These are phyloP conservation scores for Solanum okadae DNA, from an alignment of 257 asterid genomes.

Conservation along the genomic window DNA sequence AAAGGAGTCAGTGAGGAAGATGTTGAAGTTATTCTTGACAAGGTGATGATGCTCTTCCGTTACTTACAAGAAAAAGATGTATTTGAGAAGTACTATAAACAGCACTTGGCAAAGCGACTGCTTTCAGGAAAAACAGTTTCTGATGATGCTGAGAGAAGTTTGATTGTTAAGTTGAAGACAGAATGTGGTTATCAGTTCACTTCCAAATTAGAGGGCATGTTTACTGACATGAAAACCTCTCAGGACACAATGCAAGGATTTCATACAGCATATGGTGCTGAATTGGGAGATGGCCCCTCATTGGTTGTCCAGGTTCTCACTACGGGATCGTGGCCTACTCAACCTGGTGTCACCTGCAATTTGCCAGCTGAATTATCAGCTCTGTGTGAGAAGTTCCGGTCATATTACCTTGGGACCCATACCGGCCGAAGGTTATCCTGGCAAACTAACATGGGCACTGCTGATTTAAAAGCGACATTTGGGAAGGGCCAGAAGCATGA, in stretches of 20 bases:
- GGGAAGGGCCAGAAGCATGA: conserved; percentile 85
- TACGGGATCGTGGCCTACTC: conserved; percentile 90
- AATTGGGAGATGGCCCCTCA: conserved; percentile 56
- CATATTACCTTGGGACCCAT: conserved; percentile 80
- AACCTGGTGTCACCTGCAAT: conserved; percentile 56
- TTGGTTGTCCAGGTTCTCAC: conserved; percentile 79
- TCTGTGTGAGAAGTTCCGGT: conserved; percentile 66
- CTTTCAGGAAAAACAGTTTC: conserved; percentile 74
- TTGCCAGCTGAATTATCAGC: conserved; percentile 60
- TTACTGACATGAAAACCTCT: conserved; percentile 89
- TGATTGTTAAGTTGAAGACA: conserved; percentile 76
- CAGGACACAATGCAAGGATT: conserved; percentile 90
- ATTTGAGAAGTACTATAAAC: conserved; percentile 86
- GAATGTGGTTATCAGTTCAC: conserved; percentile 91
- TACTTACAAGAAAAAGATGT: conserved; percentile 92
- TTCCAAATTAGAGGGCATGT: conserved; percentile 87
- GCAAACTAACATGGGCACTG: conserved; percentile 92
- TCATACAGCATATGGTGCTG: conserved; percentile 43
- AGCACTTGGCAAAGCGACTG: conserved; percentile 85
- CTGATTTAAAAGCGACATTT: conserved; percentile 68
- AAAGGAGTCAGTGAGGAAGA: conserved; percentile 88
- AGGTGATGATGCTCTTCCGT: conserved; percentile 87
- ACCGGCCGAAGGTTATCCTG: conserved; percentile 74
- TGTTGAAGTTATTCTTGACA: conserved; percentile 67
- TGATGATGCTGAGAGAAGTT: conserved; percentile 89